Conservation (phyloP, 768 basidiomycete species). For the Tulasnella sp. region DNA sequence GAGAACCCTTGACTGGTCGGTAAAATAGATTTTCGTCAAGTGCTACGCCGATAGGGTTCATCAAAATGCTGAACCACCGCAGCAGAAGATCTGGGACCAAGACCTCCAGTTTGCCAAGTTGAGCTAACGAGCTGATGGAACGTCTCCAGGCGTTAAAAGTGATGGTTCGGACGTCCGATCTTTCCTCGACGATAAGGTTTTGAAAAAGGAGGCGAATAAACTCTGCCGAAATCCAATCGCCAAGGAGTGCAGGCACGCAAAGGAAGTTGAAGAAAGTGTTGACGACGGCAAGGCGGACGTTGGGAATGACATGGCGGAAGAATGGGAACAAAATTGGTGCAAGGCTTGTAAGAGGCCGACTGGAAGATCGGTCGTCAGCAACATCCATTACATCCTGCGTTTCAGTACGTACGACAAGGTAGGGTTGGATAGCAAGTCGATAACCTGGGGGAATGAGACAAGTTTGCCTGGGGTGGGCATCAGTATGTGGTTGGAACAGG, state of each 20-base stretch:
- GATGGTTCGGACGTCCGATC: constrained; percentile 62
- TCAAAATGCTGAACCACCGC: constrained; percentile 74
- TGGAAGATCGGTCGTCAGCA: constrained; percentile 25
- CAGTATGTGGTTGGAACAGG: neutral
- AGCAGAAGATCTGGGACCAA: constrained; percentile 1
- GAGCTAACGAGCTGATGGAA: constrained; percentile 41
- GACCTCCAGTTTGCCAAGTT: constrained; percentile 21
- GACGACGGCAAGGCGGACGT: constrained; percentile 86
- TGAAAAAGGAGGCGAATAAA: constrained; percentile 83
- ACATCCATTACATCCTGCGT: neutral
- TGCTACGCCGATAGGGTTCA: constrained; percentile 78
- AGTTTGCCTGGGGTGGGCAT: constrained; percentile 48
- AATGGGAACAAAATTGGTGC: constrained; percentile 87
- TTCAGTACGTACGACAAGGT: constrained; percentile 50
- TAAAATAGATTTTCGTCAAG: constrained; percentile 62
- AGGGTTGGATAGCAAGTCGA: constrained; percentile 56
- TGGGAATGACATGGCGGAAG: constrained; percentile 91
- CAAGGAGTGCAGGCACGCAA: constrained; percentile 55
- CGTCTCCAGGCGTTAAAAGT: constrained; percentile 64
- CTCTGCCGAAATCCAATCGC: constrained; percentile 65
- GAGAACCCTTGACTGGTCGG: constrained; percentile 41
- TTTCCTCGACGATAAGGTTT: constrained; percentile 87
- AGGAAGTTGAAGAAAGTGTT: constrained; percentile 82
- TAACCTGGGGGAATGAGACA: constrained; percentile 66
- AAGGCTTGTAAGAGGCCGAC: constrained; percentile 67